Percentiles rank a stretch among this genome's conserved stretches.
phyloP scores from a whole-genome alignment of 2,329 filamentous ascomycete species.

The Arthrobotrys musiformis region DNA sequence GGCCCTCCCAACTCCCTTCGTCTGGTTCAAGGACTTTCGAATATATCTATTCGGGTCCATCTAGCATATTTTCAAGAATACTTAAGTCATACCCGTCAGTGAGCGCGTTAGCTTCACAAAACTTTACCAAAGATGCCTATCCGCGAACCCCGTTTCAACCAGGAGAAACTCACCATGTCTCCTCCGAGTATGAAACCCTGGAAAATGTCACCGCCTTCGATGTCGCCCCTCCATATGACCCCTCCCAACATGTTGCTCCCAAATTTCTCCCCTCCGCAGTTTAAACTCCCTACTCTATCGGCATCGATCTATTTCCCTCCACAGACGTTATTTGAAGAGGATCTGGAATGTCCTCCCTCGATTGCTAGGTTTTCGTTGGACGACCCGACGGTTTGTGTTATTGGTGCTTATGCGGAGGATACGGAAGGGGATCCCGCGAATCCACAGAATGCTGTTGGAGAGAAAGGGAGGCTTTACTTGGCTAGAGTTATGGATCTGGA shows the following conservation, averaged over 20 bases:
- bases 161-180: conserved; percentile 57
- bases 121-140: conserved; percentile 49
- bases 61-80: not conserved
- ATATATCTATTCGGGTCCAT: not conserved
- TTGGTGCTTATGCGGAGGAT: conserved; percentile 49
- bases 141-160: conserved; percentile 55
- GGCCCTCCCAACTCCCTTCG: too few relatives aligned
- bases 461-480: conserved; percentile 40
- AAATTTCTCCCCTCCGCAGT: conserved; percentile 56
- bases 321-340: conserved; percentile 51
- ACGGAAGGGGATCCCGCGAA: conserved; percentile 47
- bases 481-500: conserved; percentile 54
- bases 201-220: conserved; percentile 56
- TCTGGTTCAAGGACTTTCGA: too few relatives aligned
- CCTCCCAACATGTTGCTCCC: conserved; percentile 57
- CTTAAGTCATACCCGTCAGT: not conserved
- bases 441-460: conserved; percentile 42
- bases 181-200: conserved; percentile 58
- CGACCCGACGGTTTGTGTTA: conserved; percentile 55
- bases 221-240: conserved; percentile 57
- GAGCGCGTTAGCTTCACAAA: not conserved
- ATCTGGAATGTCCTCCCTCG: conserved; percentile 48
- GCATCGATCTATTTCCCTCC: conserved; percentile 57
- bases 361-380: conserved; percentile 49
- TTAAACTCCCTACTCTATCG: conserved; percentile 55